phyloP scores from a whole-genome alignment of 2,329 filamentous ascomycete species.

The Fusarium marasasianum region DNA sequence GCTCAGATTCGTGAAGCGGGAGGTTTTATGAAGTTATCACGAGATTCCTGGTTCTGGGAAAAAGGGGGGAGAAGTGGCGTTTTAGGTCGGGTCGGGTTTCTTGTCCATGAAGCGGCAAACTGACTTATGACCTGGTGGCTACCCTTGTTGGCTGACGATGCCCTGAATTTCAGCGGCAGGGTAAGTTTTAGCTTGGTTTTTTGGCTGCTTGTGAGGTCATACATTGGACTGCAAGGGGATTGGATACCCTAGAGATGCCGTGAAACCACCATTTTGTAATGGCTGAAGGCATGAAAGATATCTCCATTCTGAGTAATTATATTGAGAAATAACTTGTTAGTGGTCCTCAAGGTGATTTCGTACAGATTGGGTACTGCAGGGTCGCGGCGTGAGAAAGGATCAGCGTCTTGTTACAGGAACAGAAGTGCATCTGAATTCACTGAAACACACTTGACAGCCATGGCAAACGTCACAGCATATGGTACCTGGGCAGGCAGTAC shows the following conservation, averaged over 20 bases:
- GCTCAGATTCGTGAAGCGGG: conserved; percentile 4
- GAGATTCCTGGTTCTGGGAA: background rate
- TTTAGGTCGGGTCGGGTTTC: background rate
- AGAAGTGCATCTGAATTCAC: background rate
- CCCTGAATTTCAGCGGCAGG: conserved; percentile 25
- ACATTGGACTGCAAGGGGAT: conserved; percentile 1
- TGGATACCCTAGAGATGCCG: conserved; percentile 15
- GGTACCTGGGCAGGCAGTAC: background rate
- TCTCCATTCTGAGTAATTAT: background rate
- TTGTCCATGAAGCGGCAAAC: background rate
- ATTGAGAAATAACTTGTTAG: background rate
- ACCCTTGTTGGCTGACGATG: conserved; percentile 22
- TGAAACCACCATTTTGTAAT: background rate
- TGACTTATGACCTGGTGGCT: conserved; percentile 18
- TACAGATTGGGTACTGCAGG: conserved; percentile 2
- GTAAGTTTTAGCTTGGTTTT: conserved; percentile 27
- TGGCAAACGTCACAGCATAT: background rate
- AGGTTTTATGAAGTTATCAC: conserved; percentile 19
- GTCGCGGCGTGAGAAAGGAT: conserved; percentile 12
- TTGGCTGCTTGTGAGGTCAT: conserved; percentile 37
- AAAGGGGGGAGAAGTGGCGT: conserved; percentile 11
- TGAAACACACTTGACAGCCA: background rate
- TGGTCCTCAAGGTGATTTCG: background rate
- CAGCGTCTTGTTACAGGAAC: background rate
- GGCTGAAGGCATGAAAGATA: background rate